A percentile compares a stretch with the other conserved stretches of the same genome.
phyloP scores from a whole-genome alignment of 176 grass and related monocot genomes.

The Triticum turgidum region DNA sequence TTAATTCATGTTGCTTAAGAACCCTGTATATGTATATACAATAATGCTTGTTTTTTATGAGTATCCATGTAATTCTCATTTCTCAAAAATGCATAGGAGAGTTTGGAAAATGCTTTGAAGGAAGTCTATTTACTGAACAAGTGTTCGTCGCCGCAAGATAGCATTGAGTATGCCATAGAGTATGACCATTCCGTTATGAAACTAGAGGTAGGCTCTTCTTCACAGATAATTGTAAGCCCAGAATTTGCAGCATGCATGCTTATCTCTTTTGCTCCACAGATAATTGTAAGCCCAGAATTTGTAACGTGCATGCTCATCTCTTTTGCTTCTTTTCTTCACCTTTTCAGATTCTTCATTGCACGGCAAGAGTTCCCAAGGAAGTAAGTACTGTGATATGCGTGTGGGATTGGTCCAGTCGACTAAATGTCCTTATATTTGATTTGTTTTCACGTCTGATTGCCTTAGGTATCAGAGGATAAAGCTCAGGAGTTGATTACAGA shows the following conservation, averaged over 20 bases:
- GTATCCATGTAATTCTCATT: too few species aligned
- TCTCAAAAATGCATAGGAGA: neutral
- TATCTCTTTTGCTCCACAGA: too few species aligned
- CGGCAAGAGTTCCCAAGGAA: neutral
- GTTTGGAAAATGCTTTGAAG: constrained; percentile 19
- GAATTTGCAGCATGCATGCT: neutral
- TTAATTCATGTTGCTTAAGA: neutral
- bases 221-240: neutral
- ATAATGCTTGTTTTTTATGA: neutral
- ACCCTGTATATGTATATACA: neutral
- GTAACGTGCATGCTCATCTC: neutral
- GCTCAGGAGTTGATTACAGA: constrained; percentile 10
- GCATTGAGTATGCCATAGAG: neutral
- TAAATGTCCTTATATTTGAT: neutral
- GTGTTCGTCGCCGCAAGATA: neutral
- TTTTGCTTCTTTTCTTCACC: neutral
- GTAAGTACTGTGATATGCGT: constrained; percentile 18
- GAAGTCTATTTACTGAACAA: constrained; percentile 5
- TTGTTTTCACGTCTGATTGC: neutral
- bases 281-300: too few species aligned
- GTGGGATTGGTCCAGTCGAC: neutral
- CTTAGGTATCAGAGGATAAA: constrained; percentile 22
- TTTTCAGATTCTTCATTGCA: constrained; percentile 32
- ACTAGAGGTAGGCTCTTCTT: neutral
- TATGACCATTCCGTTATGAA: neutral